Conservation (phyloP, 2,329 filamentous ascomycete genomes). For the Exserohilum rostratum region DNA sequence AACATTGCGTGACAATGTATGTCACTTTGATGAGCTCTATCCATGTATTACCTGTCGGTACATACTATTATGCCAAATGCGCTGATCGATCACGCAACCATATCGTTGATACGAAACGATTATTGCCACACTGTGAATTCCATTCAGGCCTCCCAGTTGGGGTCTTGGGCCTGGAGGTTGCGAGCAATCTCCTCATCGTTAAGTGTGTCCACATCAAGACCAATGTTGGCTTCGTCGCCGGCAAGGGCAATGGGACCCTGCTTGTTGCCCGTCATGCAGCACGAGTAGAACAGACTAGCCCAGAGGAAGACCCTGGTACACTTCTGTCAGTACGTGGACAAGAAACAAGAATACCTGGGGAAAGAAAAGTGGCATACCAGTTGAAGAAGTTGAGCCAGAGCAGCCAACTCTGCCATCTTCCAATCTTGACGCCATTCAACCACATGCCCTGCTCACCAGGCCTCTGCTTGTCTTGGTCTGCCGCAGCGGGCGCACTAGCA, state of each 20-base stretch:
- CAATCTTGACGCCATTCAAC: slow-evolving; percentile 29
- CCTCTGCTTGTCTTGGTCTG: slow-evolving; percentile 2
- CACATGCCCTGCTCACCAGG: slow-evolving; percentile 19
- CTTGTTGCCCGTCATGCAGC: slow-evolving; percentile 30
- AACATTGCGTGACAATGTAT: not conserved
- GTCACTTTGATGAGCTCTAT: too few relatives aligned
- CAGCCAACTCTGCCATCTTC: slow-evolving; percentile 24
- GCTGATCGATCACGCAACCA: too few relatives aligned
- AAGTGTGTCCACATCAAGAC: slow-evolving; percentile 13
- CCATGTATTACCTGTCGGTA: too few relatives aligned
- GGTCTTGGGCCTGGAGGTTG: slow-evolving; percentile 26
- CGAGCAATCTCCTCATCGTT: slow-evolving; percentile 29
- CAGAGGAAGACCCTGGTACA: slow-evolving; percentile 30
- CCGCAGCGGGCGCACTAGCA: slow-evolving; percentile 6
- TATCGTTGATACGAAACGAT: too few relatives aligned
- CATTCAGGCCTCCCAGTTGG: slow-evolving; percentile 21
- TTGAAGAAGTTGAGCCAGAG: slow-evolving; percentile 33
- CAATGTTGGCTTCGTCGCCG: slow-evolving; percentile 28
- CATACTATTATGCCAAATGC: too few relatives aligned
- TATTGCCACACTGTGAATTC: not conserved
- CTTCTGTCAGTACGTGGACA: not conserved
- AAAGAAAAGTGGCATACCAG: slow-evolving; percentile 22
- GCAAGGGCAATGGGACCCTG: slow-evolving; percentile 30
- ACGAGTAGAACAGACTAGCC: slow-evolving; percentile 34
- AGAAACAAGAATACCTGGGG: too few relatives aligned